Evolutionary conservation across 495 filamentous ascomycete genomes (phyloP), one percentile per base, ranked within the genome.

Genomic region (Trichoderma gamsii): DNA sequence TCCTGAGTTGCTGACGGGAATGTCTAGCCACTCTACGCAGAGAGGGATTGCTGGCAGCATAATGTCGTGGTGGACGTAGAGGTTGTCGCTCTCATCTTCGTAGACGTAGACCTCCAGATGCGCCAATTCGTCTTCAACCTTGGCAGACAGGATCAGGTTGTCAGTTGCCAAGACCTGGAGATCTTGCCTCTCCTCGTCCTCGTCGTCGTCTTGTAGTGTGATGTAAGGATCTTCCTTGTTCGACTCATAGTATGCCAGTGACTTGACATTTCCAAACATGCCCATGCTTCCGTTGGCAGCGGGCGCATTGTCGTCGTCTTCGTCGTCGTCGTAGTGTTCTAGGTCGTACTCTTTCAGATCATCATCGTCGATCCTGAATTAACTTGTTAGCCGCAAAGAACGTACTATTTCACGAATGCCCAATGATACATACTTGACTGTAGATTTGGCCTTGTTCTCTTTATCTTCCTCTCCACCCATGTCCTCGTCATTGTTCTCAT

Each of bases 41-140:
- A 99, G 86, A 2, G 95, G 95, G 77, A 98, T 96, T 41, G 93
- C 93, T 21, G 95, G 95, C 51, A 99, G 87, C 95, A 99, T 97
- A 72, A 99, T 96, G 74, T 99, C 95, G 82, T 99, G 96, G 80
- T 99, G 95, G 12, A 98, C 93, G 76, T 98, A 99, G 46, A 99
- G 88, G 77, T 99, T 98, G 74, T 96, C 95, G 12, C 88, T 92
- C 67, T 76, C 80, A 73, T 98, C 96, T 78, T 99, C 96, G 77
- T 99, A 99, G 38, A 99, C 92, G 76, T 98, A 98, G 59, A 97
- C 88, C 75, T 98, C 96, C 23, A 99, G 84, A 79, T 97, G 93
- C 32, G 95, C 92, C 32, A 99, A 90, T 72, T 98, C 95, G 71
- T 99, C 95, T 78, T 99, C 95, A 23, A 97, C 85, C 82, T 96